phyloP scores from a whole-genome alignment of 352 stramenopile genomes.

The Phytophthora cactorum region DNA sequence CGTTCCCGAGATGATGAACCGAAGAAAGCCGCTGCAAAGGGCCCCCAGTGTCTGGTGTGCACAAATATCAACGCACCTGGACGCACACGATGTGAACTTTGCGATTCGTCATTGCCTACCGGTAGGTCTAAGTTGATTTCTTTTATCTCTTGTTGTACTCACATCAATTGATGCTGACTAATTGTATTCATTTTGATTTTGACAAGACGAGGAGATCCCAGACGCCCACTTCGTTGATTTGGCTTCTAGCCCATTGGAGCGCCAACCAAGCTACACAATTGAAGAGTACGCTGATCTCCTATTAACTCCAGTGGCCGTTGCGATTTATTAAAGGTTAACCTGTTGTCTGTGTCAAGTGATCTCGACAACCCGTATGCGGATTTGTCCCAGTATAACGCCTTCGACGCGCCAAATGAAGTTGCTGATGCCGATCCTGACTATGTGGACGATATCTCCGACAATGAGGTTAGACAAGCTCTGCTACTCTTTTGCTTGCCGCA shows the following conservation, averaged over 20 bases:
- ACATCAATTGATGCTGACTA: neutral
- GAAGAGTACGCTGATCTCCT: constrained; percentile 17
- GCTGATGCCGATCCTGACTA: constrained; percentile 34
- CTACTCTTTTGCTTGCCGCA: neutral
- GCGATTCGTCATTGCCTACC: constrained; percentile 39
- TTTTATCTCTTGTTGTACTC: neutral
- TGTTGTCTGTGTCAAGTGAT: constrained; percentile 28
- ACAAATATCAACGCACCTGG: constrained; percentile 57
- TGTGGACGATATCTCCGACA: constrained; percentile 73
- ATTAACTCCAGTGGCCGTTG: no score
- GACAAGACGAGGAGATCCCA: constrained; percentile 15
- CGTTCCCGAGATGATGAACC: constrained; percentile 10
- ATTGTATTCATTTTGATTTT: constrained; percentile 2
- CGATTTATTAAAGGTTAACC: constrained; percentile 5
- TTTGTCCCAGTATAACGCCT: constrained; percentile 38
- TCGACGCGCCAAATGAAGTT: constrained; percentile 31
- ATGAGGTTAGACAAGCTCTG: constrained; percentile 45
- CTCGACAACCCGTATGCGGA: constrained; percentile 51
- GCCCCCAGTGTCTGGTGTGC: constrained; percentile 55
- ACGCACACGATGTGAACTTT: constrained; percentile 55
- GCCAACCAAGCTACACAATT: constrained; percentile 16
- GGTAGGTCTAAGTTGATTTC: constrained; percentile 17
- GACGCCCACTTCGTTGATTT: constrained; percentile 44
- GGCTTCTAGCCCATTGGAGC: constrained; percentile 31
- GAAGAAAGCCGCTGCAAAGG: constrained; percentile 12